A percentile compares a stretch with the other conserved stretches of the same genome.
Conservation (phyloP, 768 basidiomycete genomes). For the Sporobolomyces pararoseus region DNA sequence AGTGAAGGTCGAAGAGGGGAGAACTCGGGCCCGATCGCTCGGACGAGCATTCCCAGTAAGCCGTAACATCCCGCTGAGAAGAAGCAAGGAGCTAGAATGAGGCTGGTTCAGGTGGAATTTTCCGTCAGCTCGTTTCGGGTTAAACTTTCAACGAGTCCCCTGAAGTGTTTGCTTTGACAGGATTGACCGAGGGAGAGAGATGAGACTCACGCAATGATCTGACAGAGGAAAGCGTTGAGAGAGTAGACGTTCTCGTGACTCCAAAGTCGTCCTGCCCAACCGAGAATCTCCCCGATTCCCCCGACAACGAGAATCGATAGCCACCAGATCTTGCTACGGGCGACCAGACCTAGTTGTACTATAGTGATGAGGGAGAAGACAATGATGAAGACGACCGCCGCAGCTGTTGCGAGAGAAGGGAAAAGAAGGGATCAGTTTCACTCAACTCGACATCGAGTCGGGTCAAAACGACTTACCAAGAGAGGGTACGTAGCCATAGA, state of each 20-base stretch:
- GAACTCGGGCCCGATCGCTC: conserved; percentile 29
- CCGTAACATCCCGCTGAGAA: conserved; percentile 48
- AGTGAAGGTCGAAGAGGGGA: not conserved
- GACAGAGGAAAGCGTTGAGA: conserved; percentile 47
- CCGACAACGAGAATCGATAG: conserved; percentile 47
- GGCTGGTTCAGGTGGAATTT: conserved; percentile 23
- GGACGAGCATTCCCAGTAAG: conserved; percentile 47
- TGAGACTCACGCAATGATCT: not conserved
- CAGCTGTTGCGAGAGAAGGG: conserved; percentile 34
- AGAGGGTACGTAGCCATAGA: conserved; percentile 10
- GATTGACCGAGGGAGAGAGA: too few species aligned
- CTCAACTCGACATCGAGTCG: conserved; percentile 1
- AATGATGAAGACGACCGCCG: conserved; percentile 46
- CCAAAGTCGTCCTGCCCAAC: conserved; percentile 48
- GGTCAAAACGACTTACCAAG: not conserved
- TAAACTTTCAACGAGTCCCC: too few species aligned
- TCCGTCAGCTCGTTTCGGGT: too few species aligned
- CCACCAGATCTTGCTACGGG: conserved; percentile 48
- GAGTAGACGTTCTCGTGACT: conserved; percentile 43
- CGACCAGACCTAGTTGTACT: conserved; percentile 41
- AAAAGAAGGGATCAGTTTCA: too few species aligned
- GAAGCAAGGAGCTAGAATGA: conserved; percentile 49
- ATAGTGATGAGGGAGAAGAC: conserved; percentile 46
- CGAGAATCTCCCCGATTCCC: conserved; percentile 45
- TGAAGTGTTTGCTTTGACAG: too few species aligned